Percentiles rank a stretch among this genome's conserved stretches.
Evolutionary conservation across 331 rosid species (phyloP).

Genomic region (Pyrus hybrid): DNA sequence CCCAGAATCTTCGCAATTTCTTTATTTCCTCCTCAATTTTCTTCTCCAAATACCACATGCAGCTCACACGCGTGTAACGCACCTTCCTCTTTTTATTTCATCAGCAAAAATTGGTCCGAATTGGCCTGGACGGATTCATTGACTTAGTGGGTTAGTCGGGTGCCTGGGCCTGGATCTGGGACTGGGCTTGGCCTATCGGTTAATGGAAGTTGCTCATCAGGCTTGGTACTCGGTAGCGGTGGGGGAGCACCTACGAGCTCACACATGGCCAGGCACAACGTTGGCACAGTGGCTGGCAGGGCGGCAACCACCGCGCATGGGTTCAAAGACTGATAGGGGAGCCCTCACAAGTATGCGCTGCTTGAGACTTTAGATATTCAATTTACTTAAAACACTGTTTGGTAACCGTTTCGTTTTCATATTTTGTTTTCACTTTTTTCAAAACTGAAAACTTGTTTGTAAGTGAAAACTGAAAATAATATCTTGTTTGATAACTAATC

Average conservation of each 20-base stretch:
- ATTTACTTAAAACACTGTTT: too few species aligned
- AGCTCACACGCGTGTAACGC: conserved; percentile 50
- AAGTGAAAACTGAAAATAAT: too few species aligned
- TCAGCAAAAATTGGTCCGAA: conserved; percentile 23
- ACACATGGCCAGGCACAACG: not conserved
- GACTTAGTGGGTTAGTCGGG: conserved; percentile 6
- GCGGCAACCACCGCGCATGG: not conserved
- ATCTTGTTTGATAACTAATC: too few species aligned
- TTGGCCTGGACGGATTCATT: conserved; percentile 12
- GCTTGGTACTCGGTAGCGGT: conserved; percentile 15
- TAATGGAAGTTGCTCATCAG: conserved; percentile 30
- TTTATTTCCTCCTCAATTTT: conserved; percentile 35
- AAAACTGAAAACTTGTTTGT: too few species aligned
- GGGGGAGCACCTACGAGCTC: not conserved
- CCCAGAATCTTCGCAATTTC: conserved; percentile 43
- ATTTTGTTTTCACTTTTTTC: too few species aligned
- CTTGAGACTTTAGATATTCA: not conserved
- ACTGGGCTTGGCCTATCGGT: conserved; percentile 11
- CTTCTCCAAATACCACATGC: too few species aligned
- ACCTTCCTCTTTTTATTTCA: conserved; percentile 34
- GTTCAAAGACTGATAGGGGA: not conserved
- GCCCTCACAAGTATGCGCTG: not conserved
- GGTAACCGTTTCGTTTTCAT: too few species aligned
- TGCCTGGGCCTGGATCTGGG: not conserved
- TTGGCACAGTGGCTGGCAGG: not conserved